phyloP scores from a whole-genome alignment of 176 grass and related monocot genomes.

The Aegilops umbellulata region DNA sequence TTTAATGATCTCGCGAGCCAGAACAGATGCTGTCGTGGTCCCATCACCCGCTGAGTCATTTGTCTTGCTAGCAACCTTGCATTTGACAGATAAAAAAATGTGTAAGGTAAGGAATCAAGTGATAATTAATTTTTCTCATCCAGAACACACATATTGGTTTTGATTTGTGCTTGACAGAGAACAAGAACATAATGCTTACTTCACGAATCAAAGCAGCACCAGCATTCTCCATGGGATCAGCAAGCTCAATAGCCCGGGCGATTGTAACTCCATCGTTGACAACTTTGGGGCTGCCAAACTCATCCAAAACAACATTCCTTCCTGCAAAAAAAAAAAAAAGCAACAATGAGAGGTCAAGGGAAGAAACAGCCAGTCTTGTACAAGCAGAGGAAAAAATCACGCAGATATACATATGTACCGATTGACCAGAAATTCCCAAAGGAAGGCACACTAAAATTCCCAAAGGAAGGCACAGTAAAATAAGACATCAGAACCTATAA shows the following conservation, averaged over 20 bases:
- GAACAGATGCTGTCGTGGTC: conserved; percentile 83
- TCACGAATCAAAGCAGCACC: conserved; percentile 85
- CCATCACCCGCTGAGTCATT: conserved; percentile 91
- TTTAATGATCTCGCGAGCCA: conserved; percentile 89
- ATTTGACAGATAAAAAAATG: background rate
- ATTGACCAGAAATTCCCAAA: background rate
- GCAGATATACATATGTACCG: background rate
- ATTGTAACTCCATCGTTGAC: conserved; percentile 94
- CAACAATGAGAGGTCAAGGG: background rate
- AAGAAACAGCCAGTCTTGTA: background rate
- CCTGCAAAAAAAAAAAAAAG: conserved; percentile 21
- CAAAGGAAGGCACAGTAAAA: background rate
- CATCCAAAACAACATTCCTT: conserved; percentile 92
- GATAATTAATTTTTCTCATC: background rate
- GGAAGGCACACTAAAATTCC: background rate
- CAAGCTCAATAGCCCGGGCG: conserved; percentile 84
- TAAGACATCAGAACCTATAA: background rate
- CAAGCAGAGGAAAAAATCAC: no score
- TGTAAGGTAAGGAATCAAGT: background rate
- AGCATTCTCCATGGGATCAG: conserved; percentile 92
- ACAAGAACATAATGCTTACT: conserved; percentile 28
- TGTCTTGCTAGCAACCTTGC: conserved; percentile 92
- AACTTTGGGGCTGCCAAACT: conserved; percentile 88
- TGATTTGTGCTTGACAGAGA: background rate
- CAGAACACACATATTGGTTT: background rate